Evolutionary conservation across 768 basidiomycete genomes (phyloP), one percentile per base, ranked within the genome.

Genomic region (Cytidiella melzeri): DNA sequence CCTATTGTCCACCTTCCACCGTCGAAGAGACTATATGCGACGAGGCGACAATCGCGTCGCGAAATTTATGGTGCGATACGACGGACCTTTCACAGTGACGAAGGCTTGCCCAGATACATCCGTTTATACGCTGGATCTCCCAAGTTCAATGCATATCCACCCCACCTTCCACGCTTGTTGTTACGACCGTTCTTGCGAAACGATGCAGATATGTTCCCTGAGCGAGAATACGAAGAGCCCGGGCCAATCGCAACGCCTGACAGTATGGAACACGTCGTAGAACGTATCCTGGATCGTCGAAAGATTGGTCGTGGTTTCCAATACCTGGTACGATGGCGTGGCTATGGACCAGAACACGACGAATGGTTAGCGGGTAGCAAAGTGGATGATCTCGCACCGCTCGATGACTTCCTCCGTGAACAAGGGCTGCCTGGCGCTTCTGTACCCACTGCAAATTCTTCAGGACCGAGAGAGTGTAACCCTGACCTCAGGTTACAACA

Each of bases 141-240:
- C 64, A 0, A 15, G 20, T 3, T 19, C 36, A 5, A 36, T 47
- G 1, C 51, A 56, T 12, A 47, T 64, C 1, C 64, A 64, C 43
- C 60, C 61, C 0, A 65, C 55, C 0, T 75, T 72, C 55, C 70
- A 76, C 45, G 56, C 64, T 0, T 67, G 59, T 5, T 67, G 23
- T 48, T 72, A 0, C 36, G 50, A 0, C 55, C 47, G 0, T 65
- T 67, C 34, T 6, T 58, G 2, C 58, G 68, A 0, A 76, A 75
- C 50, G 67, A 75, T 45, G 53, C 65, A 24, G 5, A 47, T 0
- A 43, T 64, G 0, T 76, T 75, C 55, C 73, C 73, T 1, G 59
- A 60, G 0, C 60, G 68, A 0, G 42, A 55, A 15, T 37, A 55
- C n/a, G 18, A 47, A 0, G 61, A 63, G 34, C 55, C 67, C 10